phyloP scores from a whole-genome alignment of 768 basidiomycete species.

The Leccinum fibrillosum region DNA sequence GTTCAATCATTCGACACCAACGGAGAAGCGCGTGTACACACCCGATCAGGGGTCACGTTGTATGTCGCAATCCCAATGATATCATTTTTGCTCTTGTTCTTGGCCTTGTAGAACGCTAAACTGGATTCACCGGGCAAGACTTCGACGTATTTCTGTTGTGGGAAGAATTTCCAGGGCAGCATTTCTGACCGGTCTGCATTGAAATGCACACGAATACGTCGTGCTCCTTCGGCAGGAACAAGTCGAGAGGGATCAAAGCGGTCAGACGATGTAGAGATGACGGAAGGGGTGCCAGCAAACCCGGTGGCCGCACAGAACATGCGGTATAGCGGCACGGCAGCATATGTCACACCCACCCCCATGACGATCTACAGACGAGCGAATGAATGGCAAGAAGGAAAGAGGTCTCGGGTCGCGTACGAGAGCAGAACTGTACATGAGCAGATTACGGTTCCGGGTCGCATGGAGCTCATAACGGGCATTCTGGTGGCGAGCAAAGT shows the following conservation, averaged over 20 bases:
- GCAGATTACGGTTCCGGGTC: constrained; percentile 64
- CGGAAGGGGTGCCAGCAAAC: constrained; percentile 91
- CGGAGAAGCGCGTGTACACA: constrained; percentile 35
- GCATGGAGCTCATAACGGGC: constrained; percentile 44
- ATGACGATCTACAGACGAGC: constrained; percentile 57
- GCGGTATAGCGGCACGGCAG: constrained; percentile 94
- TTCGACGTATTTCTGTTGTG: constrained; percentile 84
- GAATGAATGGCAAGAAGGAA: constrained; percentile 1
- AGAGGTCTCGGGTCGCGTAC: constrained; percentile 41
- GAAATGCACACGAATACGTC: constrained; percentile 91
- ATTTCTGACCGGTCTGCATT: constrained; percentile 89
- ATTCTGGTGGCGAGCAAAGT: constrained; percentile 23
- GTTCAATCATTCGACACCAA: neutral
- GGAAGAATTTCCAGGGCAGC: constrained; percentile 90
- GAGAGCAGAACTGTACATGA: constrained; percentile 84
- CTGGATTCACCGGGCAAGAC: constrained; percentile 96
- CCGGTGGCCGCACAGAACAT: constrained; percentile 99
- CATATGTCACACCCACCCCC: constrained; percentile 87
- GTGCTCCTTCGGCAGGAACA: constrained; percentile 63
- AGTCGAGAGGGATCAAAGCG: constrained; percentile 84
- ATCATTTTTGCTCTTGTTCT: constrained; percentile 79
- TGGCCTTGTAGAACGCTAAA: constrained; percentile 93
- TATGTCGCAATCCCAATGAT: constrained; percentile 99
- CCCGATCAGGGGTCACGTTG: constrained; percentile 97
- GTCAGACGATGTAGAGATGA: constrained; percentile 57